Base-by-base conservation (phyloP, 371 early-diverging fungal species). In the Syncephalastrum contaminatum region DNA sequence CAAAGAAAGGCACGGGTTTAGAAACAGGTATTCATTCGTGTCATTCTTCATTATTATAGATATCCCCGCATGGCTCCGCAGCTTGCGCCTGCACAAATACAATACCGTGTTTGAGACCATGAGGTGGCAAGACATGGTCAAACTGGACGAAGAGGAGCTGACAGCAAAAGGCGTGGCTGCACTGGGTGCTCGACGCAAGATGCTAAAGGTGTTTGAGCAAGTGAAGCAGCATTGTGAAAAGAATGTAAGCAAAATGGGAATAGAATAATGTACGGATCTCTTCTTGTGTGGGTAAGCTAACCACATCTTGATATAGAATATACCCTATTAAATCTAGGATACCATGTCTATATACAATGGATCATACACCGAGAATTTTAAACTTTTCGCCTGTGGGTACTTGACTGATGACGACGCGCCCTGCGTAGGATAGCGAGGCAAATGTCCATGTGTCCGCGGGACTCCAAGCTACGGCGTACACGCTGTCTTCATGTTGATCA, bases 401-500 rank as follows among this genome's bases (percentile, higher is more conserved):
- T 53, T 84, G 76, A 63, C 90, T 93, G 47, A 96, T 85, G 7
- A 95, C 91, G 14, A 95, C 80, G 14, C 94, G 84, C 2, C 97
- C 97, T 60, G 94, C 95, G 63, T 91, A 91, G 22, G 96, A 95
- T 27, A 95, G 64, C 0, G 95, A 93, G n/a, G 92, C 89, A 77
- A 95, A 95, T 19, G 93, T 77, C 97, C 97, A 97, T 1, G 94
- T 93, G 66, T 95, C 94, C 1, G 87, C 87, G 1, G 73, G 72
- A 44, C 93, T 93, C 97, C 97, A 97, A 16, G 88, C 86, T 2
- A 87, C 89, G 4, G 88, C 70, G 62, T 96, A 95, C 1, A 95
- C 95, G 54, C 90, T 89, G 57, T 95, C 94, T 68, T 97, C 96
- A 63, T 95, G 96, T 59, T 94, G 92, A 50, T 94, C 92, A 60